These are phyloP conservation scores for Prinsepia uniflora DNA, from an alignment of 306 rosid species.

Conservation along the genomic window DNA sequence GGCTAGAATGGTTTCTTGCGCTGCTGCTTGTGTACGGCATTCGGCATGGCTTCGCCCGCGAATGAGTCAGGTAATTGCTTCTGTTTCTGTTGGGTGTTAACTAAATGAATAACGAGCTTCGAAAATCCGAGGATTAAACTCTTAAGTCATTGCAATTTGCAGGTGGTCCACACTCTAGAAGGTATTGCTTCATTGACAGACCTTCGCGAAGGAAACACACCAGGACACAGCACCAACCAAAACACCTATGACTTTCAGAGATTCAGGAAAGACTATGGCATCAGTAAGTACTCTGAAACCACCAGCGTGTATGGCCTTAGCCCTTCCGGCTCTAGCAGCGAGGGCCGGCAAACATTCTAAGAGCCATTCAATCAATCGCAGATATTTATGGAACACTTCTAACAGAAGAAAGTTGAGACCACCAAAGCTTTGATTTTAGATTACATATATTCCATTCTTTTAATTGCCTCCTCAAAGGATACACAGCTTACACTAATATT, in stretches of 20 bases:
- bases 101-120: not conserved
- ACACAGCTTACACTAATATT: not conserved
- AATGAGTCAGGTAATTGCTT: slow-evolving; percentile 22
- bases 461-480: not conserved
- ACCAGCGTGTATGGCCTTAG: slow-evolving; percentile 44
- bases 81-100: not conserved
- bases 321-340: slow-evolving; percentile 43
- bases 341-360: slow-evolving; percentile 21
- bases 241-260: slow-evolving; percentile 24
- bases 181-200: slow-evolving; percentile 39
- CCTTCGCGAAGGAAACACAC: slow-evolving; percentile 29
- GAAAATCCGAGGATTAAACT: slow-evolving; percentile 1
- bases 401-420: not conserved
- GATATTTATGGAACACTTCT: no score
- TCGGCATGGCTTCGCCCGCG: slow-evolving; percentile 29
- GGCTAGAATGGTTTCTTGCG: slow-evolving; percentile 26
- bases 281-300: slow-evolving; percentile 32
- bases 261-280: slow-evolving; percentile 27
- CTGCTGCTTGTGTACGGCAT: slow-evolving; percentile 27
- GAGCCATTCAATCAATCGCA: no score
- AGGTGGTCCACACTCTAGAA: slow-evolving; percentile 51
- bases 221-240: slow-evolving; percentile 23
- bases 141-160: slow-evolving; percentile 1
- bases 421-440: not conserved
- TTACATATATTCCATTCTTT: not conserved